Base-by-base conservation (phyloP, 2,329 filamentous ascomycete species). In the Aureobasidium leucospermi region DNA sequence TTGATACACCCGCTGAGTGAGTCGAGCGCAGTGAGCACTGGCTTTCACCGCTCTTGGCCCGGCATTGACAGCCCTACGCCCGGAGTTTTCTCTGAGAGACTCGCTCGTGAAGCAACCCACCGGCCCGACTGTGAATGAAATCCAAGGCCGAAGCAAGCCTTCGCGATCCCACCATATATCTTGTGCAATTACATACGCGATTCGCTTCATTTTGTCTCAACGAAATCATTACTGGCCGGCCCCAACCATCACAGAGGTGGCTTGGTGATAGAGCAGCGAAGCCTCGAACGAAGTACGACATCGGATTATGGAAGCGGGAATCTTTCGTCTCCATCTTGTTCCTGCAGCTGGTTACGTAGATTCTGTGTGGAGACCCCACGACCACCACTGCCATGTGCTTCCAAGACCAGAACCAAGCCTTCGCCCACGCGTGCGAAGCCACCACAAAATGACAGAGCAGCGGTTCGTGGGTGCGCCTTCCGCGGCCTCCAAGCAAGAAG, bases 71-170 rank as follows among this genome's bases (percentile, higher is more conserved):
- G 55, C 55, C 43, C 28, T 48, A 32, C 41, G 36, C 4, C 34
- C 55, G 55, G 55, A 48, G 42, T 47, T 58, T 58, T 58, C 55
- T 58, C 55, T 58, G 55, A 48, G 34, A 58, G 13, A 13, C 43
- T 58, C 34, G 55, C 55, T 48, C 42, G n/a, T 29, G 29, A 15
- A 36, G n/a, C 31, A 36, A 23, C 31, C 10, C 28, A 19, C 55
- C 55, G 55, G 55, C 43, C 55, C 55, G 55, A 58, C 43, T 58
- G 3, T 48, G 53, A 57, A 13, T 36, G 52, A 56, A 32, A 28
- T 56, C 10, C 52, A 56, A 34, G 41, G 13, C 38, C 16, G 31
- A 46, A 36, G 31, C 31, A 41, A 56, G 52, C 31, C 41, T 38
- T 16, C n/a, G 29, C 19, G 19, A 46, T 56, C 52, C 41, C 52